These are phyloP conservation scores for Candida freyschussii DNA, from an alignment of 1,139 yeast genomes.

Conservation along the genomic window DNA sequence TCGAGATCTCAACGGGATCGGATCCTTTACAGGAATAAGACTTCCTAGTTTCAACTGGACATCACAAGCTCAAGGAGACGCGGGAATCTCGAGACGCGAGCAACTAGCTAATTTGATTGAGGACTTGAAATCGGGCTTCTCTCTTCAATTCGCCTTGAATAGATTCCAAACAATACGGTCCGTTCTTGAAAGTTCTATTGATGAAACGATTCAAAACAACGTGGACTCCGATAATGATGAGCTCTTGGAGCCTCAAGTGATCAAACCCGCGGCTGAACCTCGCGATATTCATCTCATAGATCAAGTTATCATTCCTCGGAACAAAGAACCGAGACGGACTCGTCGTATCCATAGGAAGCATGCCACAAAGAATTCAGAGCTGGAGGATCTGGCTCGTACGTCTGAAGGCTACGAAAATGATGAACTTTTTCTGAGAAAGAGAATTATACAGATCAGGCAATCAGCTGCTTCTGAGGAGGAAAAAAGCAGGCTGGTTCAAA, in stretches of 20 bases:
- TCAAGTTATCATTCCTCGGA: conserved; percentile 45
- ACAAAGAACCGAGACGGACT: conserved; percentile 19
- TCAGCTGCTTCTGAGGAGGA: conserved; percentile 45
- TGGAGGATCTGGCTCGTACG: conserved; percentile 30
- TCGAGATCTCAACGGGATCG: conserved; percentile 18
- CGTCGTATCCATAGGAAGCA: no score
- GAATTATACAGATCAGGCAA: conserved; percentile 53
- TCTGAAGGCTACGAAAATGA: conserved; percentile 47
- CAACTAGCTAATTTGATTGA: conserved; percentile 47
- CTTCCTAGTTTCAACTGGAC: conserved; percentile 19
- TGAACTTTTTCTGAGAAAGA: conserved; percentile 47
- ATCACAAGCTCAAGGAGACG: background rate
- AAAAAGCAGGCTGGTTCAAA: conserved; percentile 62
- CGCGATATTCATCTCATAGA: conserved; percentile 45
- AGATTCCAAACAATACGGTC: conserved; percentile 50
- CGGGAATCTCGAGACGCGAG: conserved; percentile 21
- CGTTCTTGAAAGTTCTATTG: conserved; percentile 24
- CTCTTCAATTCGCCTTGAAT: conserved; percentile 49
- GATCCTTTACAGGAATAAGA: conserved; percentile 13
- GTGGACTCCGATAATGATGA: conserved; percentile 38
- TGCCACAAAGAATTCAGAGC: conserved; percentile 17
- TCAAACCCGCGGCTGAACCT: conserved; percentile 44
- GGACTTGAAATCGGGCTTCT: conserved; percentile 48
- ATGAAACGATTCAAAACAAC: conserved; percentile 26
- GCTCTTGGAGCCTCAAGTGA: conserved; percentile 49